These are phyloP conservation scores for Fonsecaea erecta DNA, from an alignment of 2,329 filamentous ascomycete species.

Conservation along the genomic window DNA sequence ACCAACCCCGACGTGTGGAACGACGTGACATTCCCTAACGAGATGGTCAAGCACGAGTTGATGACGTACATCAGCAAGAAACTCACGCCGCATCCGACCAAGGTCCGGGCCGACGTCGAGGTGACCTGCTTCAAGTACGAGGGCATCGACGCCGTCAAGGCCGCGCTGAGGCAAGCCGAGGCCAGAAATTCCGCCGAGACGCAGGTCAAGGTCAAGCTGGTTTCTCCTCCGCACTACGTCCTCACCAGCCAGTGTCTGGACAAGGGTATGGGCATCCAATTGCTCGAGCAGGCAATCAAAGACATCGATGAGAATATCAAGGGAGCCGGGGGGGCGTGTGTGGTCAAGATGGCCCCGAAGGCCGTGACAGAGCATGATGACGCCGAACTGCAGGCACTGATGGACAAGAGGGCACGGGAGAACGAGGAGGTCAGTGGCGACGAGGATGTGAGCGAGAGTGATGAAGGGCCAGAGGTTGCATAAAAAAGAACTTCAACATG, in stretches of 20 bases:
- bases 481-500: slow-evolving; percentile 10
- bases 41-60: slow-evolving; percentile 84
- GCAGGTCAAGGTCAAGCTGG: slow-evolving; percentile 96
- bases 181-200: slow-evolving; percentile 88
- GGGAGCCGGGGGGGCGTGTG: slow-evolving; percentile 74
- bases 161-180: slow-evolving; percentile 86
- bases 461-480: slow-evolving; percentile 67
- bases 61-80: slow-evolving; percentile 96
- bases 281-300: slow-evolving; percentile 85
- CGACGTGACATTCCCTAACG: slow-evolving; percentile 85
- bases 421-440: slow-evolving; percentile 98
- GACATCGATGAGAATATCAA: slow-evolving; percentile 83
- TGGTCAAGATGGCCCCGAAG: slow-evolving; percentile 98
- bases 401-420: slow-evolving; percentile 98
- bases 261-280: slow-evolving; percentile 82
- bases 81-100: slow-evolving; percentile 96
- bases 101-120: slow-evolving; percentile 96
- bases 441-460: slow-evolving; percentile 93
- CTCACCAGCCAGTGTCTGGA: slow-evolving; percentile 94
- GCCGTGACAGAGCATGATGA: slow-evolving; percentile 98
- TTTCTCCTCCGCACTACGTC: slow-evolving; percentile 96
- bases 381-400: slow-evolving; percentile 92
- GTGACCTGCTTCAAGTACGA: slow-evolving; percentile 96
- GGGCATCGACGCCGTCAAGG: slow-evolving; percentile 97
- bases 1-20: slow-evolving; percentile 97